A percentile compares a stretch with the other conserved stretches of the same genome.
These are phyloP conservation scores for Scheffersomyces segobiensis DNA, from an alignment of 1,139 yeast species.

Conservation along the genomic window DNA sequence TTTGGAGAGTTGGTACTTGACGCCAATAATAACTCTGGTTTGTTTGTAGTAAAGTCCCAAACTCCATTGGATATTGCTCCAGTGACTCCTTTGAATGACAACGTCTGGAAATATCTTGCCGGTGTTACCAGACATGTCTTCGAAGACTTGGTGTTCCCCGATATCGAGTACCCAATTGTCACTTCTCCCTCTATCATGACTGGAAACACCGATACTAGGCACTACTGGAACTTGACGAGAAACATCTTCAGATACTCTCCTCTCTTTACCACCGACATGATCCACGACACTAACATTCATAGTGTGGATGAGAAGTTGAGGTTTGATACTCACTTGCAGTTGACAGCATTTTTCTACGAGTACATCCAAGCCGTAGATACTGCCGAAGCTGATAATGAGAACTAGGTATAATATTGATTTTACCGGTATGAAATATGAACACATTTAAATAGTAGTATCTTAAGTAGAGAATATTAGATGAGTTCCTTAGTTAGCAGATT, in stretches of 20 bases:
- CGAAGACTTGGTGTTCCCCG: slow-evolving; percentile 41
- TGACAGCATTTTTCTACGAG: slow-evolving; percentile 43
- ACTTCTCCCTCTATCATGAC: slow-evolving; percentile 69
- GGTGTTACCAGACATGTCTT: slow-evolving; percentile 46
- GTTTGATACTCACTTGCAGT: slow-evolving; percentile 41
- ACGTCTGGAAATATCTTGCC: slow-evolving; percentile 42
- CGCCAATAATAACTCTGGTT: slow-evolving; percentile 22
- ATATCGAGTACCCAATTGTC: slow-evolving; percentile 43
- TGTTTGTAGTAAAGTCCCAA: slow-evolving; percentile 19
- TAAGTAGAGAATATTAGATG: not conserved
- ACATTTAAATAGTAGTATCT: not conserved
- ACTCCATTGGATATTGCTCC: slow-evolving; percentile 35
- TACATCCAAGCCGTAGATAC: slow-evolving; percentile 26
- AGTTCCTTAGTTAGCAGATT: not conserved
- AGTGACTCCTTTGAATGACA: slow-evolving; percentile 35
- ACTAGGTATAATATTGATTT: not conserved
- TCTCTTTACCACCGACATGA: slow-evolving; percentile 20
- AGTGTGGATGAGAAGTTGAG: slow-evolving; percentile 42
- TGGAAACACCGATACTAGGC: slow-evolving; percentile 83
- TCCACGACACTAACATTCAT: slow-evolving; percentile 29
- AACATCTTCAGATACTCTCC: slow-evolving; percentile 72
- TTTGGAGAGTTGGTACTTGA: slow-evolving; percentile 20
- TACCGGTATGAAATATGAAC: not conserved
- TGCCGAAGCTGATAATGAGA: slow-evolving; percentile 10
- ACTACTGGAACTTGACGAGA: slow-evolving; percentile 72